Evolutionary conservation across 108 stramenopile species (phyloP).

Genomic region (Conticribra guillardii): DNA sequence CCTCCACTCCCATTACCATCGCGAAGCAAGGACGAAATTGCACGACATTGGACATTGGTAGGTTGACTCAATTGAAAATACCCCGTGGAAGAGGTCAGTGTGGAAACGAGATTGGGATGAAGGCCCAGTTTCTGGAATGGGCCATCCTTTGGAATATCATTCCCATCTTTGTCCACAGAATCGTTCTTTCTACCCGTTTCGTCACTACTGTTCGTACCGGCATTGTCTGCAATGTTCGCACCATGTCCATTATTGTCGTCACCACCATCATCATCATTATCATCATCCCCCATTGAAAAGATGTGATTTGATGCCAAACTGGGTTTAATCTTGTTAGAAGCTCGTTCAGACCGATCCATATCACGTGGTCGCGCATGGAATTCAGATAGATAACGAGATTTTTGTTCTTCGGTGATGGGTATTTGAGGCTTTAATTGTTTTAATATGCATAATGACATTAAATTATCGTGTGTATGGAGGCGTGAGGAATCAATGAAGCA

Average conservation of each 20-base stretch:
- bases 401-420: slow-evolving; percentile 55
- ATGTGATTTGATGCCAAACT: slow-evolving; percentile 48
- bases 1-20: no score
- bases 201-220: neutral
- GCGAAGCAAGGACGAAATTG: slow-evolving; percentile 43
- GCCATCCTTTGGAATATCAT: no score
- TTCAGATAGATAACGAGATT: slow-evolving; percentile 74
- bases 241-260: slow-evolving; percentile 3
- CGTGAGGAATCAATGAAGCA: neutral
- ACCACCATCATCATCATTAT: slow-evolving; percentile 20
- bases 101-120: slow-evolving; percentile 54
- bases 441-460: no score
- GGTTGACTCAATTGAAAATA: slow-evolving; percentile 60
- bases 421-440: slow-evolving; percentile 2
- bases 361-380: slow-evolving; percentile 88
- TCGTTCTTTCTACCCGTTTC: no score
- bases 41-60: slow-evolving; percentile 70
- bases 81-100: slow-evolving; percentile 44
- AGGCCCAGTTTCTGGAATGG: slow-evolving; percentile 51
- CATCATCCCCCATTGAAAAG: slow-evolving; percentile 21
- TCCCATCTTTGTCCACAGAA: no score
- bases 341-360: slow-evolving; percentile 68
- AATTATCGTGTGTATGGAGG: neutral
- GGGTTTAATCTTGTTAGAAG: slow-evolving; percentile 36
- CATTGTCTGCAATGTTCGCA: neutral